Evolutionary conservation across 192 early-diverging fungal species (phyloP), one percentile per base, ranked within the genome.

Genomic region (Dimargaris xerosporica): DNA sequence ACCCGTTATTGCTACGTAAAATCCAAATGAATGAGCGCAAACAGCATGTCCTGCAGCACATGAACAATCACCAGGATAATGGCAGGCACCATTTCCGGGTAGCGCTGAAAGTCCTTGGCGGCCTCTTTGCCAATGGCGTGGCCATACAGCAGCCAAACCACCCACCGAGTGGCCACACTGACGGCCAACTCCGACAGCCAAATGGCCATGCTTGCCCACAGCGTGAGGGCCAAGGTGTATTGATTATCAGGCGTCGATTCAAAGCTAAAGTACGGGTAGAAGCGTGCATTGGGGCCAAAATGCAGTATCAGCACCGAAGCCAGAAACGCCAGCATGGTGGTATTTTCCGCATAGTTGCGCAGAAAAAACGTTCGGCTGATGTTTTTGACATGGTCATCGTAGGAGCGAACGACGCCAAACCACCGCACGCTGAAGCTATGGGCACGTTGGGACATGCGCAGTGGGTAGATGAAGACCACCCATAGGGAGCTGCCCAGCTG

Each of bases 301-400:
- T 85, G 79, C 45, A 88, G 73, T 16, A 88, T 74, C 50, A 76
- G 73, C 44, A 85, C 76, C 83, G 85, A 86, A 55, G 72, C 75
- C 39, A 88, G 53, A 59, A 88, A 88, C 11, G 82, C 82, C n/a
- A 88, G 66, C 78, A 88, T 84, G 26, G 86, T 88, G 0, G 78
- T 79, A 61, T 88, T 88, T 66, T 88, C 86, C 15, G 86, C 86
- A 41, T 83, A 70, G 67, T 86, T 88, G 44, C 86, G 75, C 45
- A 86, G 64, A 59, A 85, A 88, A 54, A 88, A 80, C 0, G 82
- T 75, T 9, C 86, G 74, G 2, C 85, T 82, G 56, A 86, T 75
- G 54, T 86, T 79, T 34, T 81, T 78, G 60, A 75, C 75, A 62
- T 88, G 86, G 47, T 80, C 73, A 0, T 84, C 81, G 48, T 86